Percentiles rank a stretch among this genome's conserved stretches.
phyloP scores from a whole-genome alignment of 1,284 basidiomycete genomes.

The Bjerkandera adusta region DNA sequence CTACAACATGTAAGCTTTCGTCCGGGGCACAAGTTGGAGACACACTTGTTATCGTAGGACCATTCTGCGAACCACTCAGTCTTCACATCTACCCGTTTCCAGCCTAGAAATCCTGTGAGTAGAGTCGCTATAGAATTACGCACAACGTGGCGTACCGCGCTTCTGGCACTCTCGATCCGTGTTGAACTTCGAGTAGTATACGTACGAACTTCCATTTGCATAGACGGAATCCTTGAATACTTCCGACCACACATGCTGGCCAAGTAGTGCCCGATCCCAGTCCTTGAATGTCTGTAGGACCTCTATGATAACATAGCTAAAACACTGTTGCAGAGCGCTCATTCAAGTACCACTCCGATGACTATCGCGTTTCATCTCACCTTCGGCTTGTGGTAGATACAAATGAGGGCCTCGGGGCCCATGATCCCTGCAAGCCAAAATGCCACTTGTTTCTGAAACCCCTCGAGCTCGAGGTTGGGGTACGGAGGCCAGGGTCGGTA shows the following conservation, averaged over 20 bases:
- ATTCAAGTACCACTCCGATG: neutral
- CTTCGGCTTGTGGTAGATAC: slow-evolving; percentile 61
- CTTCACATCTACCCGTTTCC: slow-evolving; percentile 56
- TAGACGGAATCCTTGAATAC: slow-evolving; percentile 43
- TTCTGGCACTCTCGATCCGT: slow-evolving; percentile 45
- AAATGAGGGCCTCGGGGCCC: slow-evolving; percentile 43
- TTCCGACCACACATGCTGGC: slow-evolving; percentile 62
- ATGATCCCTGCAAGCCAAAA: slow-evolving; percentile 65
- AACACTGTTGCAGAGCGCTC: too few relatives aligned
- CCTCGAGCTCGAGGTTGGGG: slow-evolving; percentile 48
- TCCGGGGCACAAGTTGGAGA: too few relatives aligned
- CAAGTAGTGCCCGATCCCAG: slow-evolving; percentile 50
- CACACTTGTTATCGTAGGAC: slow-evolving; percentile 34
- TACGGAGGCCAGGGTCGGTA: slow-evolving; percentile 63
- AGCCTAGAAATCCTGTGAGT: slow-evolving; percentile 42
- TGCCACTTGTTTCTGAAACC: slow-evolving; percentile 49
- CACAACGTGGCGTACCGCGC: slow-evolving; percentile 30
- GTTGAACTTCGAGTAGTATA: slow-evolving; percentile 53
- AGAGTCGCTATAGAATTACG: slow-evolving; percentile 3
- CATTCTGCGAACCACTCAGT: slow-evolving; percentile 55
- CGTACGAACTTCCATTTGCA: too few relatives aligned
- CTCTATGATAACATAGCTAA: slow-evolving; percentile 67
- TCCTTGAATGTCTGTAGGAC: slow-evolving; percentile 39
- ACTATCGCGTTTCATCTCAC: slow-evolving; percentile 37
- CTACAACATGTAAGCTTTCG: slow-evolving; percentile 30